Conservation (phyloP, 352 stramenopile genomes). For the Pythium phragmitis region DNA sequence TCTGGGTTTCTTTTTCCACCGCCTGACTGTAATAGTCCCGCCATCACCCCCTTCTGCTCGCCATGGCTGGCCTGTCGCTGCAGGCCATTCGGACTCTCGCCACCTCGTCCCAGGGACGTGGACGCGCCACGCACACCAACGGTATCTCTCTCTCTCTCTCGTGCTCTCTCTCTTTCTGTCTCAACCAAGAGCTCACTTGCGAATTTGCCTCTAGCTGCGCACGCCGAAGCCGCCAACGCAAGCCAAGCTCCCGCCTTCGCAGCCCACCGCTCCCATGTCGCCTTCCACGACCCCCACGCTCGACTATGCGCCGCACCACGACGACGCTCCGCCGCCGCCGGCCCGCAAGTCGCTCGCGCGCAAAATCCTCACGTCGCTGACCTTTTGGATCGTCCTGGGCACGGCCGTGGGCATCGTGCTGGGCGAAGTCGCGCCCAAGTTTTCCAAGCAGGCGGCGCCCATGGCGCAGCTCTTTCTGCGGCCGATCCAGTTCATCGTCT, state of each 20-base stretch:
- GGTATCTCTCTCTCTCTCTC: not conserved
- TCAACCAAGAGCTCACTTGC: slow-evolving; percentile 16
- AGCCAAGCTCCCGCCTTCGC: not conserved
- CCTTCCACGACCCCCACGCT: slow-evolving; percentile 14
- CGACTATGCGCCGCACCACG: slow-evolving; percentile 34
- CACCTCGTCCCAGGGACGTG: not conserved
- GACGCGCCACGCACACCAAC: not conserved
- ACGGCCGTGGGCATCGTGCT: slow-evolving; percentile 48
- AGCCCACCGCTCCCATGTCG: not conserved
- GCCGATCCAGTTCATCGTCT: slow-evolving; percentile 67
- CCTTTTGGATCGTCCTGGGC: slow-evolving; percentile 57
- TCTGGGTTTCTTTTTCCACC: not conserved
- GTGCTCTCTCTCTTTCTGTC: not conserved
- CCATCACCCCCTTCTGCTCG: too few species aligned
- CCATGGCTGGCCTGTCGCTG: not conserved
- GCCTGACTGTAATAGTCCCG: not conserved
- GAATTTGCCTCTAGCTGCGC: slow-evolving; percentile 12
- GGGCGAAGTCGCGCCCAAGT: slow-evolving; percentile 42
- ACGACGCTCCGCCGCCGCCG: not conserved
- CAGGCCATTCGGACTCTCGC: not conserved
- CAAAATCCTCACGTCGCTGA: slow-evolving; percentile 49
- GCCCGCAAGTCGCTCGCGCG: slow-evolving; percentile 34
- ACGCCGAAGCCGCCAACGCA: not conserved
- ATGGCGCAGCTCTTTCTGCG: slow-evolving; percentile 63
- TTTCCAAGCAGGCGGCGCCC: slow-evolving; percentile 47